Evolutionary conservation across 768 basidiomycete genomes (phyloP), one percentile per base, ranked within the genome.

Genomic region (Russula sp.): DNA sequence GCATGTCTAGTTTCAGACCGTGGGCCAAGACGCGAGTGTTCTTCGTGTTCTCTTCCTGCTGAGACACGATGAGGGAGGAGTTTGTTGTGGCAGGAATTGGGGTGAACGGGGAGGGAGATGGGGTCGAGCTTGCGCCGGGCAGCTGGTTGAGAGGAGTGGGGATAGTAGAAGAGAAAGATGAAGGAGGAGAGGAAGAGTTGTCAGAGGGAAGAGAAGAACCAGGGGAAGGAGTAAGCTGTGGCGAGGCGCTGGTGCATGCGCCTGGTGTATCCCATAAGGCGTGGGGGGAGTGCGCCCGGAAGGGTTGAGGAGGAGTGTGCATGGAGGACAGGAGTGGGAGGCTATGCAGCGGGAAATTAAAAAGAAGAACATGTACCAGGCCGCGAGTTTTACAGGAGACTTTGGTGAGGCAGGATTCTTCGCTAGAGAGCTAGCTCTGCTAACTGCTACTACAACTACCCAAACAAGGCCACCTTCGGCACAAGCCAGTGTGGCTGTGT

Each of bases 191-290:
- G 64, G 54, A 42, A 54, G 62, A 61, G 64, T 61, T 64, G 63
- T 62, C 59, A 66, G 55, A 57, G 66, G 68, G 66, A 51, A 57
- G 44, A 57, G 62, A 60, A 54, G 61, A 54, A 56, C 38, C 57
- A 40, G 54, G 62, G 62, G 68, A 52, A 48, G 58, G 55, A 40
- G 67, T 54, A 64, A 60, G 62, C 59, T 56, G 62, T 56, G 68
- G 61, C 49, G 57, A 59, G 55, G 62, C 59, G 68, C 68, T 69
- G 55, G 68, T 57, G 66, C 68, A 67, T 64, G 66, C 68, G 57
- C 68, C 68, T 55, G 68, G 68, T 55, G 68, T 67, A 36, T 69
- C 68, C 68, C 68, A 69, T 63, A 69, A 69, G 62, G 54, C 44
- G 63, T 64, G 68, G 56, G 66, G 59, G 28, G 62, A 57, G 56